phyloP scores from a whole-genome alignment of 148 eudicot genomes.

The Vaccinium darrowii region DNA sequence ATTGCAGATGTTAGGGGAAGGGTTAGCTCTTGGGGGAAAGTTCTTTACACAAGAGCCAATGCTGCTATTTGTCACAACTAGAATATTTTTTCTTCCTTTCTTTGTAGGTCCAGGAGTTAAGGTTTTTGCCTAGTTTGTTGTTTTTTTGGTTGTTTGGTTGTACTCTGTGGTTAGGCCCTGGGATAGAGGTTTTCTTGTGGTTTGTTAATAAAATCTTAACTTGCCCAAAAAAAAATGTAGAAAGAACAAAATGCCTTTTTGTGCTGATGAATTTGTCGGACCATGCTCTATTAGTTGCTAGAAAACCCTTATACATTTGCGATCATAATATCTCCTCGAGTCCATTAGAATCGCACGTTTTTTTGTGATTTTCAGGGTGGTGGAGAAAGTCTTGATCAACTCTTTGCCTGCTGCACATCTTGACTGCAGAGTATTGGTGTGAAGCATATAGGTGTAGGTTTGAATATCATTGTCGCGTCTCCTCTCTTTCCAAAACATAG shows the following conservation, averaged over 20 bases:
- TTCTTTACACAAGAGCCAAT: no score
- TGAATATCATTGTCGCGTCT: not conserved
- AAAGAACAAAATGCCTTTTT: not conserved
- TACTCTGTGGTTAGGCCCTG: no score
- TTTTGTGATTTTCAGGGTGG: conserved; percentile 26
- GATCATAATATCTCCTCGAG: not conserved
- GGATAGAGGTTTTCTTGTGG: no score
- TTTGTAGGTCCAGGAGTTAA: no score
- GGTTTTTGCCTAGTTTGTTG: no score
- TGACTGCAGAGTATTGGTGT: conserved; percentile 42
- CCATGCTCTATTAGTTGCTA: not conserved
- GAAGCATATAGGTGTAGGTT: conserved; percentile 44
- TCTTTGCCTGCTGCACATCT: conserved; percentile 52
- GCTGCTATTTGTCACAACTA: no score
- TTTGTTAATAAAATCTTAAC: no score
- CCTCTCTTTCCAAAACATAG: not conserved
- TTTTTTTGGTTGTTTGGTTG: no score
- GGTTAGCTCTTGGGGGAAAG: no score
- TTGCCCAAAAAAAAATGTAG: no score
- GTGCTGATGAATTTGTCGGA: not conserved
- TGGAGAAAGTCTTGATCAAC: conserved; percentile 65
- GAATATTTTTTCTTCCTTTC: no score
- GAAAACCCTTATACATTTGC: not conserved
- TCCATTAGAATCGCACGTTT: not conserved
- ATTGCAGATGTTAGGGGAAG: no score